Percentiles rank a stretch among this genome's conserved stretches.
phyloP scores from a whole-genome alignment of 2,329 filamentous ascomycete species.

The Fusarium sp. region DNA sequence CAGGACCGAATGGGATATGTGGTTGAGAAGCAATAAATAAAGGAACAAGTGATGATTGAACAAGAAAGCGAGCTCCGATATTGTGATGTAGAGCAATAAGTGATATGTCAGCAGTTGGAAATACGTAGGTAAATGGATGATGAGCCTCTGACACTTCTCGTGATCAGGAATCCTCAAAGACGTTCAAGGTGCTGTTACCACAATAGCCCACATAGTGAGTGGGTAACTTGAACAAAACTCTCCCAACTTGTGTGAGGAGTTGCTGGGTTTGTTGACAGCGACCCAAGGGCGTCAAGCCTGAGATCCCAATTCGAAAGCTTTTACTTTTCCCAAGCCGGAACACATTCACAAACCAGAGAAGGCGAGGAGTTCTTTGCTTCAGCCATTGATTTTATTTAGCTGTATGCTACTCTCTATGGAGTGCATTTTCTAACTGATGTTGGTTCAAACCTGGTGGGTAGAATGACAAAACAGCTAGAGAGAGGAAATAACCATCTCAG shows the following conservation, averaged over 20 bases:
- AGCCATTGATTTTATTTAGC: conserved; percentile 31
- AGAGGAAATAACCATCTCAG: conserved; percentile 32
- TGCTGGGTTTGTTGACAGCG: background rate
- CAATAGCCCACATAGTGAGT: background rate
- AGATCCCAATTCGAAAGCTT: background rate
- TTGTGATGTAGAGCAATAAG: background rate
- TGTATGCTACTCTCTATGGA: conserved; percentile 7
- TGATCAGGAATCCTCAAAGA: background rate
- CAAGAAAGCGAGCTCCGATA: background rate
- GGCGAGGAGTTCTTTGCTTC: background rate
- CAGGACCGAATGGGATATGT: conserved; percentile 3
- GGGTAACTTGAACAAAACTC: too few species aligned
- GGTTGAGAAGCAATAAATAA: conserved; percentile 1
- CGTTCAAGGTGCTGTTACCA: too few species aligned
- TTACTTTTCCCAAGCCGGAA: background rate
- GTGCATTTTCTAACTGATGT: conserved; percentile 4
- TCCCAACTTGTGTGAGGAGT: background rate
- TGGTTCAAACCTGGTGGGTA: background rate
- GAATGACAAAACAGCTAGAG: conserved; percentile 7
- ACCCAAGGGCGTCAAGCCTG: background rate
- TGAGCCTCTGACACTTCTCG: conserved; percentile 5
- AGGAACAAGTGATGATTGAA: background rate
- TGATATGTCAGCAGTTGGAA: conserved; percentile 15
- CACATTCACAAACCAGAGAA: background rate
- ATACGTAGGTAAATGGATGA: conserved; percentile 1